A percentile compares a stretch with the other conserved stretches of the same genome.
phyloP scores from a whole-genome alignment of 306 rosid species.

The Dryas drummondii region DNA sequence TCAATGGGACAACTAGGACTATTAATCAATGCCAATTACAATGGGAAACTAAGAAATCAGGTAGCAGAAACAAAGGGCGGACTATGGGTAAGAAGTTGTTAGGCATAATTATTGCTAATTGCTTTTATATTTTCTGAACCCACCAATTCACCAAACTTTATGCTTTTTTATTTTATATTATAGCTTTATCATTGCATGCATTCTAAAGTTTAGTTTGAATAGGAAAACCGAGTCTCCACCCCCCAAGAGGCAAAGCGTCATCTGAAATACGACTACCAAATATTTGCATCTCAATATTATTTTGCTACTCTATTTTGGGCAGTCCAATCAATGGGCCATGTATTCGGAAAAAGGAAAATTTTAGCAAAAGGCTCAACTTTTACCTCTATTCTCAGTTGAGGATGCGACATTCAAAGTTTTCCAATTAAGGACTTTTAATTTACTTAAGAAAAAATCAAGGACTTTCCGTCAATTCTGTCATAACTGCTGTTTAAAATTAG shows the following conservation, averaged over 20 bases:
- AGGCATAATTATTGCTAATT: constrained; percentile 24
- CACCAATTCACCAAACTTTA: constrained; percentile 17
- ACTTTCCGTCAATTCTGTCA: too few species aligned
- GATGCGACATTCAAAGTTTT: too few species aligned
- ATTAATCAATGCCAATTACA: constrained; percentile 12
- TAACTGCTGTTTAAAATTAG: too few species aligned
- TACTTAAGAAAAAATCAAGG: too few species aligned
- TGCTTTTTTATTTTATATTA: background rate
- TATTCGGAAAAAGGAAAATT: too few species aligned
- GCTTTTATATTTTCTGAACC: constrained; percentile 12
- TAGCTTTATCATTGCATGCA: background rate
- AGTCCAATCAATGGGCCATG: background rate
- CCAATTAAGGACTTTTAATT: too few species aligned
- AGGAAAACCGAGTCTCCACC: constrained; percentile 34
- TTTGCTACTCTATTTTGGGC: background rate
- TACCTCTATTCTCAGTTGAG: too few species aligned
- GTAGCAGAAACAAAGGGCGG: constrained; percentile 60
- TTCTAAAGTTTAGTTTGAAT: background rate
- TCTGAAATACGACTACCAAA: constrained; percentile 18
- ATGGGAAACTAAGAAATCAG: constrained; percentile 37
- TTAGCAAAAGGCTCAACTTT: too few species aligned
- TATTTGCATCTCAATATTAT: background rate
- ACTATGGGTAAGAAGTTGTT: constrained; percentile 22
- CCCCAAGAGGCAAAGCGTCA: constrained; percentile 26
- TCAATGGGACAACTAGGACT: background rate